Conservation (phyloP, 768 basidiomycete genomes). For the Tricholomella constricta region DNA sequence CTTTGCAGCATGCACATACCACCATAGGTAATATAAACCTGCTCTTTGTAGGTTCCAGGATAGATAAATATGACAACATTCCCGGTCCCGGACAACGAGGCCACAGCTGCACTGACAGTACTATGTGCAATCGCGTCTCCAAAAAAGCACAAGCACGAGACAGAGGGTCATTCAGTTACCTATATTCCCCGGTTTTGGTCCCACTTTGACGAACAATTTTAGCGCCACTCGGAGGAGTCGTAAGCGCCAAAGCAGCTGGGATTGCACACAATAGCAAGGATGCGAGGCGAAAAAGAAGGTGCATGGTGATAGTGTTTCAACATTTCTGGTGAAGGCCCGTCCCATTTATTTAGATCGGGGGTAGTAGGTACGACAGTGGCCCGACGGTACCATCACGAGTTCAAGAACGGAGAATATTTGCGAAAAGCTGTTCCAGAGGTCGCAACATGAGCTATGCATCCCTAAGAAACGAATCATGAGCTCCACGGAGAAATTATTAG, state of each 20-base stretch:
- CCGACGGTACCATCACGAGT: slow-evolving; percentile 7
- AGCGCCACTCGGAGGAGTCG: slow-evolving; percentile 27
- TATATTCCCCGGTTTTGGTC: slow-evolving; percentile 26
- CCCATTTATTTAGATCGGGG: not conserved
- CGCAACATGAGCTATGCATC: too few relatives aligned
- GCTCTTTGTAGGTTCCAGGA: slow-evolving; percentile 29
- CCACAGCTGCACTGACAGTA: slow-evolving; percentile 25
- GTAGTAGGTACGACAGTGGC: not conserved
- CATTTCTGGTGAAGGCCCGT: not conserved
- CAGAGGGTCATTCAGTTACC: slow-evolving; percentile 7
- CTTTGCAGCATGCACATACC: not conserved
- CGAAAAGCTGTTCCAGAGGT: too few relatives aligned
- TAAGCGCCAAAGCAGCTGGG: slow-evolving; percentile 12
- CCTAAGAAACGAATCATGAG: not conserved
- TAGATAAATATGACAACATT: slow-evolving; percentile 24
- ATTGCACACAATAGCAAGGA: slow-evolving; percentile 17
- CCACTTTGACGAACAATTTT: slow-evolving; percentile 26
- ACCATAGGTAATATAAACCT: slow-evolving; percentile 24
- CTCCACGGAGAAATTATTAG: not conserved
- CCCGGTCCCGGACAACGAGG: slow-evolving; percentile 21
- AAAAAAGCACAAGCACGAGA: not conserved
- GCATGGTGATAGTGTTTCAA: not conserved
- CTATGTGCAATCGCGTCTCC: not conserved
- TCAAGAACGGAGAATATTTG: slow-evolving; percentile 1
- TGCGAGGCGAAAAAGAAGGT: slow-evolving; percentile 4